These are phyloP conservation scores for Tuber umbilicatum DNA, from an alignment of 495 filamentous ascomycete species.

Conservation along the genomic window DNA sequence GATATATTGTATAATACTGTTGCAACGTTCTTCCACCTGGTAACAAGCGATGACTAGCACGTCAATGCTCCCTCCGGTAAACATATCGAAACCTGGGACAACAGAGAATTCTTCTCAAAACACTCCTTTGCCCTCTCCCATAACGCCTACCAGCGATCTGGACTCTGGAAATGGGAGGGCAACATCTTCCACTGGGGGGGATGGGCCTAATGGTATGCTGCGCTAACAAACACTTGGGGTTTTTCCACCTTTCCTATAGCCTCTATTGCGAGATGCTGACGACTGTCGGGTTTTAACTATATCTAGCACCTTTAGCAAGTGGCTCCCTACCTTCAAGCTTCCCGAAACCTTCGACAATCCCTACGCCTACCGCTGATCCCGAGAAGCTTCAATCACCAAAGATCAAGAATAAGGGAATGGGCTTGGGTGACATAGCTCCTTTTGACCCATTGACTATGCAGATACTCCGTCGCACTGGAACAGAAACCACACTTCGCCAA, in stretches of 20 bases:
- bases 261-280: conserved; percentile 14
- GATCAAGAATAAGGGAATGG: conserved; percentile 19
- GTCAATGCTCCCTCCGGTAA: conserved; percentile 29
- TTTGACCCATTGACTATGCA: conserved; percentile 46
- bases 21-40: conserved; percentile 24
- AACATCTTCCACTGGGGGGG: conserved; percentile 17
- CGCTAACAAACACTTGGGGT: neutral
- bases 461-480: conserved; percentile 78
- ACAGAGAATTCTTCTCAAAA: conserved; percentile 13
- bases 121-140: conserved; percentile 7
- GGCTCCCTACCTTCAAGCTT: conserved; percentile 15
- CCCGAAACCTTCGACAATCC: conserved; percentile 12
- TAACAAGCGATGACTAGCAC: conserved; percentile 31
- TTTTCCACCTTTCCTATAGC: neutral
- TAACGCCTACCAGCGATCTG: conserved; percentile 8
- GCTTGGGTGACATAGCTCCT: conserved; percentile 6
- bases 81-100: conserved; percentile 24
- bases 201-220: conserved; percentile 8
- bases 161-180: conserved; percentile 17
- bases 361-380: conserved; percentile 5
- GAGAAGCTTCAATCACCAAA: conserved; percentile 22
- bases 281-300: conserved; percentile 16
- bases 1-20: conserved; percentile 13
- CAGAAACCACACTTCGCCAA: conserved; percentile 60
- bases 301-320: conserved; percentile 10